Evolutionary conservation across 345 rosid genomes (phyloP), one percentile per base, ranked within the genome.

Genomic region (Schrenkiella parvula): DNA sequence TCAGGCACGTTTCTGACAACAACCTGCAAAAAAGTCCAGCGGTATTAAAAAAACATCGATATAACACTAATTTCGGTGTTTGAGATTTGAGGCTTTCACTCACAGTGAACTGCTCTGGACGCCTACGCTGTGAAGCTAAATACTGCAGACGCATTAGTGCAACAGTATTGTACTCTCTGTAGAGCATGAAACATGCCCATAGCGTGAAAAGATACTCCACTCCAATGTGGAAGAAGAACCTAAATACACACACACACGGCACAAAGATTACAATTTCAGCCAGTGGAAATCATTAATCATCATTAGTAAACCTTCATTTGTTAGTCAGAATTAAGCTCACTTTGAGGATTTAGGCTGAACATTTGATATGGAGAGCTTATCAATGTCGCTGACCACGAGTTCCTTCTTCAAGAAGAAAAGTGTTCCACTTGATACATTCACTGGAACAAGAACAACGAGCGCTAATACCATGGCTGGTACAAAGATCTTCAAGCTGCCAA

Each of bases 121-220:
- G 84, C 80, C 96, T 81, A 28, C 79, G 75, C 54, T 95, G 89
- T 8, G 97, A 81, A 79, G 88, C 97, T 88, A 91, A 73, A 80
- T 89, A 91, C 44, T 50, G 82, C 69, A 91, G 78, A 84, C 99
- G 89, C 97, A 95, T 88, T 14, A 73, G 76, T 25, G 96, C 90
- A 13, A 95, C 82, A 60, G 70, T 77, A 62, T 80, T 87, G 71
- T 91, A 95, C 68, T 95, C 98, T 82, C 84, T 86, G 84, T 91
- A 95, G 25, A 95, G 99, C 92, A 95, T 61, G 85, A 70, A 82
- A 83, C 99, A 95, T 28, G 82, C 87, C 95, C 96, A 95, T n/a
- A 84, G 3, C 10, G 96, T 91, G 85, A 95, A 89, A 71, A 87
- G 62, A 73, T 87, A 95, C 73, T 89, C 84, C 80, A 95, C 79